Base-by-base conservation (phyloP, 495 filamentous ascomycete genomes). In the Talaromyces borbonicus region DNA sequence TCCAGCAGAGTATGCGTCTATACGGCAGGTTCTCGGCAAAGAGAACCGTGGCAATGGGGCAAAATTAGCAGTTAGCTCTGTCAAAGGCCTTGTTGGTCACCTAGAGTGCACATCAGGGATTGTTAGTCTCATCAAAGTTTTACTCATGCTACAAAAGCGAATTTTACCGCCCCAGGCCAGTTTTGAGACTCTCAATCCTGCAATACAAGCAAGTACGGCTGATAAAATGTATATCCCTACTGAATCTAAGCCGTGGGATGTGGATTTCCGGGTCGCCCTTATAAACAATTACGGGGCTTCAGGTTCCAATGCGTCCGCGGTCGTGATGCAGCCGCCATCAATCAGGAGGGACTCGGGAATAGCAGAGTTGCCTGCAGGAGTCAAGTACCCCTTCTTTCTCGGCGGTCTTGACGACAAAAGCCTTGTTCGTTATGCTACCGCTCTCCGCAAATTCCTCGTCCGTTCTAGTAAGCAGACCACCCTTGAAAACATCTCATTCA, bases 81-180 rank as follows among this genome's bases (percentile, higher is more conserved):
- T 74, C 8, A 79, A 80, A 41, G 63, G 66, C 0, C 54, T 65
- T 1, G 53, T 78, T 12, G 76, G 76, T 3, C 76, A 79, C 43
- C 63, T 62, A 0, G 76, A 80, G 47, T 58, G 62, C 1, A 60
- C 72, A 0, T 70, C 72, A 1, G 75, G 75, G 1, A 54, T 73
- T 1, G 48, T 65, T 1, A 56, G 63, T 0, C 46, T 77, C 15
- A 54, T 74, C 23, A 76, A 77, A 46, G 48, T 65, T 0, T 49
- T 75, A 8, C 31, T 72, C 12, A 75, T 77, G 72, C 67, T 79
- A 8, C 57, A 69, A 4, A 41, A 69, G 5, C 52, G 59, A 5
- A 43, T 52, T 8, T 61, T 74, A 1, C 65, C 65, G 1, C 62
- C 65, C 0, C 71, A 66, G 33, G 63, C 69, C 0, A 69, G 65